phyloP scores from a whole-genome alignment of 169 alveolate genomes.

The Plasmodium inui region DNA sequence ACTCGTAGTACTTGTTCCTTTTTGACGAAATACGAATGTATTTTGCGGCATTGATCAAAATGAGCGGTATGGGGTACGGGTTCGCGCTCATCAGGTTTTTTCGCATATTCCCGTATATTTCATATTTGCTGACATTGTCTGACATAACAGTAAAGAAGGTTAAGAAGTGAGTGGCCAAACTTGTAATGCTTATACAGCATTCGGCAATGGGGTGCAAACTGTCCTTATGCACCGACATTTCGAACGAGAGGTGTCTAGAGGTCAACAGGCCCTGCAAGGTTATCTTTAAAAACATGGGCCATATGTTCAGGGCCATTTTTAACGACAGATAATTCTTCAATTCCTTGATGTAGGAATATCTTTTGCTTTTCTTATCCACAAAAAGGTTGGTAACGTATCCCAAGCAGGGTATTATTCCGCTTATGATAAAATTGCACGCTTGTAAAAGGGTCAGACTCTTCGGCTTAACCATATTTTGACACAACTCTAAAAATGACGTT shows the following conservation, averaged over 20 bases:
- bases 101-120: conserved; percentile 54
- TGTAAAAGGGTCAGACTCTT: conserved; percentile 59
- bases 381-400: conserved; percentile 67
- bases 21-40: conserved; percentile 66
- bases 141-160: conserved; percentile 66
- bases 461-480: conserved; percentile 72
- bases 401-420: conserved; percentile 74
- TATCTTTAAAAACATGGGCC: conserved; percentile 76
- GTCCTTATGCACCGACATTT: conserved; percentile 75
- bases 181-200: conserved; percentile 70
- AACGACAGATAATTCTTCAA: conserved; percentile 68
- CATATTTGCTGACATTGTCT: conserved; percentile 66
- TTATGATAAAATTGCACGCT: conserved; percentile 68
- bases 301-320: conserved; percentile 76
- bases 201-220: conserved; percentile 66
- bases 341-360: conserved; percentile 66
- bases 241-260: conserved; percentile 65
- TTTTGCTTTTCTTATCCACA: conserved; percentile 46
- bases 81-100: conserved; percentile 7
- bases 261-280: conserved; percentile 69
- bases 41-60: conserved; percentile 70
- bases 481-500: conserved; percentile 38
- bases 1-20: conserved; percentile 64
- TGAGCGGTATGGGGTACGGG: conserved; percentile 56
- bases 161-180: conserved; percentile 74